Percentiles rank a stretch among this genome's conserved stretches.
phyloP scores from a whole-genome alignment of 2,329 filamentous ascomycete species.

The Monilinia laxa region DNA sequence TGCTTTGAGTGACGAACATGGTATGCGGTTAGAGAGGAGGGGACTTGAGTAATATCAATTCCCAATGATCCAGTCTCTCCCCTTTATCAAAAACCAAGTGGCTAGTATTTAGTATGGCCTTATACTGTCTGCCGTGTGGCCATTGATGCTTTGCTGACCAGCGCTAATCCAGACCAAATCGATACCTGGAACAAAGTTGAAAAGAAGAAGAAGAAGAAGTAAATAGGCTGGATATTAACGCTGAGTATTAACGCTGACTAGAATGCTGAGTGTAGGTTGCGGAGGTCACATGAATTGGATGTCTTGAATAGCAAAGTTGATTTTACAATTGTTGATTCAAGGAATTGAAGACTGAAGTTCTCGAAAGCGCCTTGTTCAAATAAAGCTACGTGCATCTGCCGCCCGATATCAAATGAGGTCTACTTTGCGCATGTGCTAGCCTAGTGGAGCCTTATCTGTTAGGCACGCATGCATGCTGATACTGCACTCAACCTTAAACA shows the following conservation, averaged over 20 bases:
- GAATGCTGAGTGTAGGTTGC: background rate
- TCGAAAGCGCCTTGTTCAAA: conserved; percentile 6
- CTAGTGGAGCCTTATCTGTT: background rate
- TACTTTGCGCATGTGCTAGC: background rate
- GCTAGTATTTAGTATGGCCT: background rate
- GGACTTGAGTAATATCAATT: background rate
- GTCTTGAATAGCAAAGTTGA: background rate
- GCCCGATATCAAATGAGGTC: conserved; percentile 5
- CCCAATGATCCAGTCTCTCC: background rate
- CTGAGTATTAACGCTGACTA: background rate
- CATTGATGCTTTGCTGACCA: background rate
- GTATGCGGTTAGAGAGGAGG: conserved; percentile 22
- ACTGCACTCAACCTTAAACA: too few relatives aligned
- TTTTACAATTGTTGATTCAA: background rate
- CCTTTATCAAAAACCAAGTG: background rate
- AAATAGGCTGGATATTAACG: background rate
- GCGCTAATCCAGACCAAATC: background rate
- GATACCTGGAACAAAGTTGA: background rate
- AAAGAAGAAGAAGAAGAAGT: background rate
- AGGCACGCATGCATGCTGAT: background rate
- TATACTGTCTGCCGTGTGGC: background rate
- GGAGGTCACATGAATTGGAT: background rate
- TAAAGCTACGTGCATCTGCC: background rate
- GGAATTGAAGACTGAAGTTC: background rate
- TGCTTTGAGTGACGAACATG: background rate